Percentiles rank a stretch among this genome's conserved stretches.
These are phyloP conservation scores for Leonotis leonurus DNA, from an alignment of 257 asterid genomes.

Conservation along the genomic window DNA sequence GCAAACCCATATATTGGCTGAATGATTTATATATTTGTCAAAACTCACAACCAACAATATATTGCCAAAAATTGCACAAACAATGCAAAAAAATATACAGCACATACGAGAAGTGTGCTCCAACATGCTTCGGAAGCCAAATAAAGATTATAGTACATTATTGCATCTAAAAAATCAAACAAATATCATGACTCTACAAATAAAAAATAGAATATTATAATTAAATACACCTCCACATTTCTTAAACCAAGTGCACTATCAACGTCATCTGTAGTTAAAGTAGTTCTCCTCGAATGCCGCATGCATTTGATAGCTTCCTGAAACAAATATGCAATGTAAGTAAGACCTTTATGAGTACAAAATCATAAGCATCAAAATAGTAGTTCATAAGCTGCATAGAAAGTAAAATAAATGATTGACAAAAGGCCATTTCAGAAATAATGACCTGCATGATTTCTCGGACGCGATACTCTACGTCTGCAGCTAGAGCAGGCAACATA, in stretches of 20 bases:
- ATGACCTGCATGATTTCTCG: slow-evolving; percentile 97
- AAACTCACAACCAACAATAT: slow-evolving; percentile 6
- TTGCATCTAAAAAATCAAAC: neutral
- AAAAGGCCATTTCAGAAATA: neutral
- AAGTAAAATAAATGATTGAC: neutral
- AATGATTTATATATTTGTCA: slow-evolving; percentile 12
- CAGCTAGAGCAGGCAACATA: slow-evolving; percentile 76
- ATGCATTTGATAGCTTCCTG: slow-evolving; percentile 97
- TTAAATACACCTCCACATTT: slow-evolving; percentile 67
- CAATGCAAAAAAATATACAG: neutral
- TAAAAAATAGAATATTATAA: neutral
- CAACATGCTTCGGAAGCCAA: neutral
- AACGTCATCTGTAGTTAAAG: slow-evolving; percentile 79
- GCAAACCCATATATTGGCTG: slow-evolving; percentile 96
- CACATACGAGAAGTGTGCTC: neutral
- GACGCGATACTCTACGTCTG: slow-evolving; percentile 91
- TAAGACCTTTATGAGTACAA: too few species aligned
- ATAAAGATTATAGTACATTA: neutral
- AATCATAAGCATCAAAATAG: too few species aligned
- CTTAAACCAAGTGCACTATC: slow-evolving; percentile 85
- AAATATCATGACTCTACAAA: neutral
- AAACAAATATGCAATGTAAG: slow-evolving; percentile 6
- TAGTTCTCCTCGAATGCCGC: slow-evolving; percentile 93
- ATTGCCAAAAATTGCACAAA: neutral
- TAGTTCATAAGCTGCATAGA: neutral